phyloP scores from a whole-genome alignment of 75 land plant species.

The Pseudotsuga menziesii region DNA sequence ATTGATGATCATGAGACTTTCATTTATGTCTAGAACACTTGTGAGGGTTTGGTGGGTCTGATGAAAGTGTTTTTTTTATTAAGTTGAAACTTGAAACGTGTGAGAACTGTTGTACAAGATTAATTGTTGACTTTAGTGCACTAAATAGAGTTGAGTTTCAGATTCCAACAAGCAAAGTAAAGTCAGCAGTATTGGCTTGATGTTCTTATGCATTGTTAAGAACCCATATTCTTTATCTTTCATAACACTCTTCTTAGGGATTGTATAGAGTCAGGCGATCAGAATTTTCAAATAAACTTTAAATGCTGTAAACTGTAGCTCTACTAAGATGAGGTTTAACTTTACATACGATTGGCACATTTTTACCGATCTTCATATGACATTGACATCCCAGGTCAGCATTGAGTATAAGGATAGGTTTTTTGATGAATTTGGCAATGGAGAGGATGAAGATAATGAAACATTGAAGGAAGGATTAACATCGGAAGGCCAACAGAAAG shows the following conservation, averaged over 20 bases:
- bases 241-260: neutral
- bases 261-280: neutral
- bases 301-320: neutral
- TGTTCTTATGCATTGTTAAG: neutral
- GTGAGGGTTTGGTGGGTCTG: too few species aligned
- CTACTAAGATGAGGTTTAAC: neutral
- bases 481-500: slow-evolving; percentile 7
- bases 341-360: neutral
- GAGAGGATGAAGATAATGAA: slow-evolving; percentile 28
- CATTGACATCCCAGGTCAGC: slow-evolving; percentile 40
- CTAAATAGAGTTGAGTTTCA: neutral
- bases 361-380: neutral
- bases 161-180: neutral
- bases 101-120: neutral
- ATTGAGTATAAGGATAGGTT: slow-evolving; percentile 71
- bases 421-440: slow-evolving; percentile 70
- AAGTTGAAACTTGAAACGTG: too few species aligned
- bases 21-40: neutral
- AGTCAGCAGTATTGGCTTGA: neutral
- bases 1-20: neutral
- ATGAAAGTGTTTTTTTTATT: too few species aligned
- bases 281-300: neutral
- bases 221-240: neutral
- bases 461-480: slow-evolving; percentile 14
- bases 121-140: neutral